Evolutionary conservation across 1,284 basidiomycete species (phyloP).

Genomic region (Microbotryum scabiosae): DNA sequence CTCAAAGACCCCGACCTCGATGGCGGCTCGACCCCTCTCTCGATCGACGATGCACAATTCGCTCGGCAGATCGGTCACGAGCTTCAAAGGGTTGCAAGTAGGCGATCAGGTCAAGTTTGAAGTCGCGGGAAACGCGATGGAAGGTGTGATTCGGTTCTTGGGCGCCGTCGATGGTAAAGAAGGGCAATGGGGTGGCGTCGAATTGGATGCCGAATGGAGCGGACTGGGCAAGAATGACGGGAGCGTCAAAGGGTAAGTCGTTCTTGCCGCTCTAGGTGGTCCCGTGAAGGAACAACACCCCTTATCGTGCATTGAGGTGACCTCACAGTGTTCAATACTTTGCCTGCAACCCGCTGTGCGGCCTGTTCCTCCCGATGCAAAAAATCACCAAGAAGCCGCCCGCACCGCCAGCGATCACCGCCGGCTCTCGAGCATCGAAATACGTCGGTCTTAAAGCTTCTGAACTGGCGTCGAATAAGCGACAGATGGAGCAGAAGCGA

Average conservation of each 20-base stretch:
- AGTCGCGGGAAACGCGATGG: slow-evolving; percentile 59
- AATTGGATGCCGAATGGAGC: slow-evolving; percentile 69
- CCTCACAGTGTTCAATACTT: slow-evolving; percentile 67
- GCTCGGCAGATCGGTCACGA: not conserved
- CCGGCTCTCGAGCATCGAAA: slow-evolving; percentile 71
- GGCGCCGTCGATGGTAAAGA: slow-evolving; percentile 77
- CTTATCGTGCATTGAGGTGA: not conserved
- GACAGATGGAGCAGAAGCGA: not conserved
- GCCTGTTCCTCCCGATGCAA: slow-evolving; percentile 75
- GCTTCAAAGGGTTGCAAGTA: slow-evolving; percentile 48
- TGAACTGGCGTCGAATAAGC: slow-evolving; percentile 23
- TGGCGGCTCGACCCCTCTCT: not conserved
- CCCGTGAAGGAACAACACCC: no score
- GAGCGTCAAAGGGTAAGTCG: slow-evolving; percentile 69
- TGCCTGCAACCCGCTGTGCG: slow-evolving; percentile 69
- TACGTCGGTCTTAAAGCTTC: slow-evolving; percentile 46
- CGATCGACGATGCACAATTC: not conserved
- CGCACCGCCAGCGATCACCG: slow-evolving; percentile 48
- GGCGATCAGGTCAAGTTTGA: slow-evolving; percentile 78
- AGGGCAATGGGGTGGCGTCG: slow-evolving; percentile 83
- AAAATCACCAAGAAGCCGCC: slow-evolving; percentile 50
- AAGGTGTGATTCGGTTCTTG: slow-evolving; percentile 67
- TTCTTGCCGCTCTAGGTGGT: slow-evolving; percentile 2
- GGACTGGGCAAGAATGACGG: slow-evolving; percentile 98
- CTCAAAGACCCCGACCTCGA: not conserved